These are phyloP conservation scores for Eimeria praecox DNA, from an alignment of 169 alveolate genomes.

Conservation along the genomic window DNA sequence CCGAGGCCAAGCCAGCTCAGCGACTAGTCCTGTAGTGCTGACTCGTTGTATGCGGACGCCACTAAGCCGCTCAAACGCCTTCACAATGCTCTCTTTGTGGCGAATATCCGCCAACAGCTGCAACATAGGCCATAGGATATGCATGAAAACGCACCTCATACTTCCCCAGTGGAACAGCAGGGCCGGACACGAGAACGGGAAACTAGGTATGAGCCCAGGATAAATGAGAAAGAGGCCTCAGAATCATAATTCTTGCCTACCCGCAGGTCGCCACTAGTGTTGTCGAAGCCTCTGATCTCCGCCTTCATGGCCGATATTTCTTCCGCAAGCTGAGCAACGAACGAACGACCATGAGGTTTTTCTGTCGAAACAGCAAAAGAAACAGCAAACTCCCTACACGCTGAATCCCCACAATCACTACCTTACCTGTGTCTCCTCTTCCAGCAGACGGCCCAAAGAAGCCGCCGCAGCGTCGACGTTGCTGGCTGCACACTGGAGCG, in stretches of 20 bases:
- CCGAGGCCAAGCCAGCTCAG: slow-evolving; percentile 75
- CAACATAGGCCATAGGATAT: neutral
- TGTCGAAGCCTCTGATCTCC: slow-evolving; percentile 42
- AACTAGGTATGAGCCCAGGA: neutral
- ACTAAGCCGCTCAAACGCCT: slow-evolving; percentile 70
- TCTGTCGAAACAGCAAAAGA: neutral
- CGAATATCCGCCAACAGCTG: slow-evolving; percentile 80
- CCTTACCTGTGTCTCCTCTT: slow-evolving; percentile 59
- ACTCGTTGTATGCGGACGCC: slow-evolving; percentile 62
- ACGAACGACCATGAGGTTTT: neutral
- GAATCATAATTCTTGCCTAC: neutral
- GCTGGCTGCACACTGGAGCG: slow-evolving; percentile 64
- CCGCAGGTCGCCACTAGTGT: slow-evolving; percentile 65
- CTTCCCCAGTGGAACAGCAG: neutral
- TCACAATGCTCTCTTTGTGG: slow-evolving; percentile 74
- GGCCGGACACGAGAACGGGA: neutral
- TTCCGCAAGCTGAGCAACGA: slow-evolving; percentile 59
- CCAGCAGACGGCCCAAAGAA: slow-evolving; percentile 45
- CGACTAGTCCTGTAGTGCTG: slow-evolving; percentile 70
- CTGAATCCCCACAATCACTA: neutral
- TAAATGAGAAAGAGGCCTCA: neutral
- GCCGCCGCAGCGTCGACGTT: slow-evolving; percentile 44
- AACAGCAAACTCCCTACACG: neutral
- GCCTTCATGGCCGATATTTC: slow-evolving; percentile 63
- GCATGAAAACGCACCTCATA: neutral